Conservation (phyloP, 1,139 yeast species). For the Kodamaea anthophila region DNA sequence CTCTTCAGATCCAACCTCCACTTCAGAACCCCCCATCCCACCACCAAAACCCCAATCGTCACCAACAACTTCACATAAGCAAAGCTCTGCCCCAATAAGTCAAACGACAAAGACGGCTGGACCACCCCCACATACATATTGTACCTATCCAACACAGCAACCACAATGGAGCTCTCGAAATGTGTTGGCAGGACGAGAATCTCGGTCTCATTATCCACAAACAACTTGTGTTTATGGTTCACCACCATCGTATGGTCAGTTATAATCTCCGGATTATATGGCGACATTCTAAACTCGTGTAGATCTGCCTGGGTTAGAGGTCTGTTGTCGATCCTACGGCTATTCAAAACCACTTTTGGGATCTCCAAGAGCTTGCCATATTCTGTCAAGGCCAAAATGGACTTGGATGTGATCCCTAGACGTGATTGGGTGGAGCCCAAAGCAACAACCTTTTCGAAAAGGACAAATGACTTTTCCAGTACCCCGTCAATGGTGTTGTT, state of each 20-base stretch:
- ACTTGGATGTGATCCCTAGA: slow-evolving; percentile 70
- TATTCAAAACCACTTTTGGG: slow-evolving; percentile 60
- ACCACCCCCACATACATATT: slow-evolving; percentile 74
- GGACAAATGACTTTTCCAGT: slow-evolving; percentile 50
- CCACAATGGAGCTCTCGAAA: slow-evolving; percentile 74
- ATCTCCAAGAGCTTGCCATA: slow-evolving; percentile 62
- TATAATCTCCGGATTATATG: slow-evolving; percentile 61
- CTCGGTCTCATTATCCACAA: slow-evolving; percentile 30
- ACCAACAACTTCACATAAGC: slow-evolving; percentile 57
- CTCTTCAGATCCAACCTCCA: slow-evolving; percentile 18
- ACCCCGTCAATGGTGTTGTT: slow-evolving; percentile 24
- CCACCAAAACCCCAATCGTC: slow-evolving; percentile 52
- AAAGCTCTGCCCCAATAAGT: slow-evolving; percentile 61
- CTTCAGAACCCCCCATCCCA: slow-evolving; percentile 23
- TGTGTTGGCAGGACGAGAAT: slow-evolving; percentile 58
- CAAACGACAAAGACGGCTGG: slow-evolving; percentile 82
- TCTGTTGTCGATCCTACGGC: slow-evolving; percentile 55
- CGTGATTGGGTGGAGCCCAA: slow-evolving; percentile 58
- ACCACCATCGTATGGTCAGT: slow-evolving; percentile 39
- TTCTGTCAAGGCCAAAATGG: slow-evolving; percentile 52
- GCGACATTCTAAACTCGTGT: slow-evolving; percentile 54
- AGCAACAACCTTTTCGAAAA: slow-evolving; percentile 49
- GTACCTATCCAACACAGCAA: slow-evolving; percentile 55
- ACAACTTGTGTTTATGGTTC: slow-evolving; percentile 32
- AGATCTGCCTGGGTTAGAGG: slow-evolving; percentile 50